Conservation (phyloP, 345 rosid species). For the Bruguiera gymnorhiza region DNA sequence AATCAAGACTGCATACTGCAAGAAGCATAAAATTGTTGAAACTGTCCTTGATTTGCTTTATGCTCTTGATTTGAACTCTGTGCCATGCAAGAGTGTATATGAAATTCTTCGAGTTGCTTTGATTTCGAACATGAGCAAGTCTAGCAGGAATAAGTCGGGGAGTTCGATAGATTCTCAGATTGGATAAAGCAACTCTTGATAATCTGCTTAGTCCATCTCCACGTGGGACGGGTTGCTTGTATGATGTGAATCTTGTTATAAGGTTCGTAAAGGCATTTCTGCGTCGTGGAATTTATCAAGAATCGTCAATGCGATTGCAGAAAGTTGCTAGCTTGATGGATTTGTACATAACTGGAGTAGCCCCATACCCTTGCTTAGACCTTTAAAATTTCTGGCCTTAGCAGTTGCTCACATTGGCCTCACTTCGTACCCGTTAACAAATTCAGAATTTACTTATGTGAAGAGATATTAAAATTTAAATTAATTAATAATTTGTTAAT, state of each 20-base stretch:
- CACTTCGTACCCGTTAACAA: no score
- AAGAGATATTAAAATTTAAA: no score
- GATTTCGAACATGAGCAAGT: constrained; percentile 47
- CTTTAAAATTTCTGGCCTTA: constrained; percentile 65
- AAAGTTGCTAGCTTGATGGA: constrained; percentile 76
- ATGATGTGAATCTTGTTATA: constrained; percentile 71
- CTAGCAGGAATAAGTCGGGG: constrained; percentile 58
- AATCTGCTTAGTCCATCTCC: constrained; percentile 81
- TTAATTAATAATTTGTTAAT: no score
- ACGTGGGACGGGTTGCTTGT: constrained; percentile 39
- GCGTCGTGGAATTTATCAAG: constrained; percentile 26
- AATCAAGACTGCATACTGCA: constrained; percentile 44
- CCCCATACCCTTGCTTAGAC: constrained; percentile 78
- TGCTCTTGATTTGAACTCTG: constrained; percentile 48
- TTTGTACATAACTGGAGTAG: constrained; percentile 76
- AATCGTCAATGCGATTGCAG: constrained; percentile 29
- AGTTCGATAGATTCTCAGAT: constrained; percentile 63
- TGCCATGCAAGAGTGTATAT: constrained; percentile 71
- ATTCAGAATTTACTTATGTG: no score
- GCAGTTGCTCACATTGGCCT: constrained; percentile 16
- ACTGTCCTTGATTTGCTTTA: constrained; percentile 47
- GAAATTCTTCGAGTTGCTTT: constrained; percentile 53
- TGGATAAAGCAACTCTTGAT: constrained; percentile 77
- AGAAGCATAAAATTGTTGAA: constrained; percentile 53
- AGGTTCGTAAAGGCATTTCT: constrained; percentile 63